Conservation (phyloP, 2,329 filamentous ascomycete species). For the Fusarium pseudonygamai region DNA sequence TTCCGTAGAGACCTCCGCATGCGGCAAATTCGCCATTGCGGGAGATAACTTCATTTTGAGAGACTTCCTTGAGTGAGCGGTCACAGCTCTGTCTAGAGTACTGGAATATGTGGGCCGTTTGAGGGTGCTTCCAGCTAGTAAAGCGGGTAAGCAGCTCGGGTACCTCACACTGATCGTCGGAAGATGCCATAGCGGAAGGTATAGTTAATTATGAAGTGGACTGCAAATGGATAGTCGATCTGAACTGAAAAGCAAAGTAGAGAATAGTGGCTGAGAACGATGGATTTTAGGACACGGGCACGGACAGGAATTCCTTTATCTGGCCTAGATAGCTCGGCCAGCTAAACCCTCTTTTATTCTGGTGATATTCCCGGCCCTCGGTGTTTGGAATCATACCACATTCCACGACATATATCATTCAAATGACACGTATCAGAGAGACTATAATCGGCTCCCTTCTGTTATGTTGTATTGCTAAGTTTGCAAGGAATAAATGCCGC, state of each 20-base stretch:
- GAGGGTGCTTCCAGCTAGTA: background rate
- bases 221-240: background rate
- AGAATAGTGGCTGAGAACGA: background rate
- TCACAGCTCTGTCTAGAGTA: background rate
- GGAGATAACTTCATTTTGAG: background rate
- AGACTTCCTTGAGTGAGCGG: background rate
- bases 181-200: background rate
- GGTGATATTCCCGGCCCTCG: background rate
- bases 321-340: background rate
- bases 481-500: background rate
- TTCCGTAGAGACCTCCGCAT: background rate
- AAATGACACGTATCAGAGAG: background rate
- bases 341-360: background rate
- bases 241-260: background rate
- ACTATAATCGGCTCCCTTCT: background rate
- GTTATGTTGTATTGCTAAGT: background rate
- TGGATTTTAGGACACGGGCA: background rate
- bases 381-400: background rate
- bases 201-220: background rate
- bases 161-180: background rate
- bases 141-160: background rate
- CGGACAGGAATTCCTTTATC: background rate
- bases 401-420: background rate
- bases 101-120: background rate
- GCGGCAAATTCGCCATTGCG: background rate